These are phyloP conservation scores for Glycine latifolia DNA, from an alignment of 306 rosid species.

Conservation along the genomic window DNA sequence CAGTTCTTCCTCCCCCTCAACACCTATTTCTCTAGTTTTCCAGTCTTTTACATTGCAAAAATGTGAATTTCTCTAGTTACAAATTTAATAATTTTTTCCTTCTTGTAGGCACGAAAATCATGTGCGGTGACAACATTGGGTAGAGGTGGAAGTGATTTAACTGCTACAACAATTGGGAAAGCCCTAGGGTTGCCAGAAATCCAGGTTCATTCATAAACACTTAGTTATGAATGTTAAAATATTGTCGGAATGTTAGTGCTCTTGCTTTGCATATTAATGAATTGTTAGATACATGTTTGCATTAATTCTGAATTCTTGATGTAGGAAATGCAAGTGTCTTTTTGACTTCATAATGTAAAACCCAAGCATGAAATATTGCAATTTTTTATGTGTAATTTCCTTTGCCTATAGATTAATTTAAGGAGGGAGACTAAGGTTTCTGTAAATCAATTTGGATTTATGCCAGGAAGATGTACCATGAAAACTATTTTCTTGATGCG, in stretches of 20 bases:
- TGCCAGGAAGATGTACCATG: too few species aligned
- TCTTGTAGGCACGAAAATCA: constrained; percentile 85
- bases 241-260: constrained; percentile 19
- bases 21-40: not conserved
- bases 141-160: constrained; percentile 98
- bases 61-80: constrained; percentile 15
- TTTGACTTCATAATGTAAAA: constrained; percentile 35
- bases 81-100: not conserved
- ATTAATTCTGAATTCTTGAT: constrained; percentile 20
- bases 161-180: constrained; percentile 95
- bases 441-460: too few species aligned
- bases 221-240: constrained; percentile 2
- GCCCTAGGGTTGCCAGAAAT: constrained; percentile 93
- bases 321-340: constrained; percentile 17
- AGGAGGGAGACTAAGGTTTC: too few species aligned
- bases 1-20: not conserved
- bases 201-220: constrained; percentile 62
- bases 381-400: constrained; percentile 15
- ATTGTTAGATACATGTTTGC: constrained; percentile 22
- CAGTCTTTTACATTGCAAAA: constrained; percentile 24
- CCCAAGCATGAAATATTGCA: constrained; percentile 25
- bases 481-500: too few species aligned
- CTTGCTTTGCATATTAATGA: constrained; percentile 23
- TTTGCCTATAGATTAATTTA: too few species aligned
- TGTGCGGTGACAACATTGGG: constrained; percentile 96